Evolutionary conservation across 495 filamentous ascomycete species (phyloP).

Genomic region (Aspergillus coremiiformis): DNA sequence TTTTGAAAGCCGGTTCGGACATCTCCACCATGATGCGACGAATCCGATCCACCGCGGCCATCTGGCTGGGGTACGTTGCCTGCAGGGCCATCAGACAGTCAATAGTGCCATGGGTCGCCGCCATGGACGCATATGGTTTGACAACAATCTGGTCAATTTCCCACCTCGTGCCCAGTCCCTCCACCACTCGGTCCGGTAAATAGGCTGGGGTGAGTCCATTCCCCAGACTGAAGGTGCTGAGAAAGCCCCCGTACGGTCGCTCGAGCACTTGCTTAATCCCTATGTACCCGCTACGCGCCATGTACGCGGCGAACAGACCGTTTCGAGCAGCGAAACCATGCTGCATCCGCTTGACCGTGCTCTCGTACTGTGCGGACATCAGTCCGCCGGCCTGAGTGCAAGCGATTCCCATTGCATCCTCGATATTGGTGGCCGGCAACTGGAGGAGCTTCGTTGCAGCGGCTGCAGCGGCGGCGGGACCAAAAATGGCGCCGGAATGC

Average conservation of each 20-base stretch:
- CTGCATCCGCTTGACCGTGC: slow-evolving; percentile 39
- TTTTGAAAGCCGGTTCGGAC: slow-evolving; percentile 24
- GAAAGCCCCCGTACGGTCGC: slow-evolving; percentile 36
- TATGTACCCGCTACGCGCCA: slow-evolving; percentile 30
- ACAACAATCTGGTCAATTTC: slow-evolving; percentile 29
- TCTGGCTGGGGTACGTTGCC: slow-evolving; percentile 14
- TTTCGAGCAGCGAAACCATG: slow-evolving; percentile 42
- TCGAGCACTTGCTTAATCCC: slow-evolving; percentile 43
- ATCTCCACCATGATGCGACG: slow-evolving; percentile 24
- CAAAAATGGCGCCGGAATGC: slow-evolving; percentile 42
- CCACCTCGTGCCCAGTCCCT: slow-evolving; percentile 34
- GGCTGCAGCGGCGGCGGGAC: slow-evolving; percentile 31
- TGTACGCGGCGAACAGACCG: slow-evolving; percentile 33
- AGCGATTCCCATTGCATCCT: slow-evolving; percentile 35
- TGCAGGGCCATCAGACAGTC: slow-evolving; percentile 25
- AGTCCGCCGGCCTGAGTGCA: slow-evolving; percentile 36
- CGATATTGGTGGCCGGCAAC: slow-evolving; percentile 22
- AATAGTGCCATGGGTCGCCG: slow-evolving; percentile 25
- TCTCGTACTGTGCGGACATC: slow-evolving; percentile 40
- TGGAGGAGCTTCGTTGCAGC: slow-evolving; percentile 32
- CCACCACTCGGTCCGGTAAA: slow-evolving; percentile 20
- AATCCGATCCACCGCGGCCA: slow-evolving; percentile 14
- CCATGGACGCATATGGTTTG: slow-evolving; percentile 36
- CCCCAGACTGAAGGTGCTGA: slow-evolving; percentile 31
- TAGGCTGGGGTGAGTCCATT: slow-evolving; percentile 24